A percentile compares a stretch with the other conserved stretches of the same genome.
These are phyloP conservation scores for Vaccinium macrocarpon DNA, from an alignment of 148 eudicot genomes.

Conservation along the genomic window DNA sequence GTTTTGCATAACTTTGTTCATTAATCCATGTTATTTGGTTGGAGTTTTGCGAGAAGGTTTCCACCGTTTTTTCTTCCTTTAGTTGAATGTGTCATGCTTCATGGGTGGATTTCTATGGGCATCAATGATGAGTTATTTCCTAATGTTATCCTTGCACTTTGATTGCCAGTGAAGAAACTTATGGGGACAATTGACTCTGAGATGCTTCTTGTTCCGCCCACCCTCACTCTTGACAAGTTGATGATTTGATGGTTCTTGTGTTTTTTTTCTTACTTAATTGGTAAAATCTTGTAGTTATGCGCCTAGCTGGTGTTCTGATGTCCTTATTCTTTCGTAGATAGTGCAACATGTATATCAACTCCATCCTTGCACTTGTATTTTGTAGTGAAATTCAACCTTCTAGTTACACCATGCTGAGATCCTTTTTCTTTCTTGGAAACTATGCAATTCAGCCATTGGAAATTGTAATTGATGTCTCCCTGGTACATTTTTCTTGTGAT, in stretches of 20 bases:
- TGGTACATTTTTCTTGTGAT: not conserved
- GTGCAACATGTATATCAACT: no score
- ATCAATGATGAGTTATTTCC: slow-evolving; percentile 18
- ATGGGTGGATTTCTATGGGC: not conserved
- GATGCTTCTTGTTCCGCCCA: slow-evolving; percentile 1
- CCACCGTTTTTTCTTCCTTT: not conserved
- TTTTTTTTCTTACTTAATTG: not conserved
- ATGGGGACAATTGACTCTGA: slow-evolving; percentile 20
- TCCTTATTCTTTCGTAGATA: not conserved
- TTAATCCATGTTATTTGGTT: not conserved
- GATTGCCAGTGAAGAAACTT: slow-evolving; percentile 34
- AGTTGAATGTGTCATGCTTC: not conserved
- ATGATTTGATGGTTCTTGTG: not conserved
- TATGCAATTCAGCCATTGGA: no score
- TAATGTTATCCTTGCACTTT: slow-evolving; percentile 46
- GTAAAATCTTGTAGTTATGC: not conserved
- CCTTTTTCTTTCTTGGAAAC: no score
- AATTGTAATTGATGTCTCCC: no score
- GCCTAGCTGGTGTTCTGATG: not conserved
- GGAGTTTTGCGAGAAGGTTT: not conserved
- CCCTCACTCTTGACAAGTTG: not conserved
- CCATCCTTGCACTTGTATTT: not conserved
- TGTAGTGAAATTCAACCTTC: not conserved
- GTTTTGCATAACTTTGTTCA: not conserved
- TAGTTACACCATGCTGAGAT: no score